Percentiles rank a stretch among this genome's conserved stretches.
Conservation (phyloP, 192 early-diverging fungal species). For the Umbelopsis sp. region DNA sequence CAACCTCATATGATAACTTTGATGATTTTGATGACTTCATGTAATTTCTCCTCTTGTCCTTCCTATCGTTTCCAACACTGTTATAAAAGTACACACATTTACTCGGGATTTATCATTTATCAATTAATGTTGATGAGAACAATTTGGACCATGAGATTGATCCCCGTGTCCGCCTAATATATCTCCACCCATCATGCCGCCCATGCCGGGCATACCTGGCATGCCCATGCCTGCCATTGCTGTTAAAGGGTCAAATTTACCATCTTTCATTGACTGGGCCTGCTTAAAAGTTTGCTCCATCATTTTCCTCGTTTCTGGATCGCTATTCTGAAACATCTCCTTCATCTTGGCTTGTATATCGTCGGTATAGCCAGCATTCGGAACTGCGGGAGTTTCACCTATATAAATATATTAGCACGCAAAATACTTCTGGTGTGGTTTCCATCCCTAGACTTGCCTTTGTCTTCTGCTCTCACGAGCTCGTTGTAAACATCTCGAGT, state of each 20-base stretch:
- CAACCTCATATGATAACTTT: conserved; percentile 25
- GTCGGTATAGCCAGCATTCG: background rate
- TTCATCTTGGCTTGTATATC: conserved; percentile 21
- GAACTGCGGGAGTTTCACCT: background rate
- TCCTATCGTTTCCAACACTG: background rate
- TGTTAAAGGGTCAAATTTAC: conserved; percentile 16
- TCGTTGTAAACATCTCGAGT: conserved; percentile 25
- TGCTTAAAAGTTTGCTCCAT: conserved; percentile 22
- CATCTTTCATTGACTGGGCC: background rate
- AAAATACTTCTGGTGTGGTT: background rate
- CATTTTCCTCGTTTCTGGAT: conserved; percentile 25
- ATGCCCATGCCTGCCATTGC: conserved; percentile 17
- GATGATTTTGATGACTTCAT: conserved; percentile 47
- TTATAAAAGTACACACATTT: conserved; percentile 3
- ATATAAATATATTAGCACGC: background rate
- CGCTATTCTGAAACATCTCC: conserved; percentile 22
- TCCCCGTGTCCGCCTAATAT: conserved; percentile 5
- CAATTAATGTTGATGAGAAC: conserved; percentile 9
- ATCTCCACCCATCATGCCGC: background rate
- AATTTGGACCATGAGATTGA: conserved; percentile 7
- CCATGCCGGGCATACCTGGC: conserved; percentile 5
- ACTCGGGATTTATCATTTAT: background rate
- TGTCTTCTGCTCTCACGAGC: conserved; percentile 25
- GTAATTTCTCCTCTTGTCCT: conserved; percentile 24
- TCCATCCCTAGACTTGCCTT: background rate